Conservation (phyloP, 2,329 filamentous ascomycete genomes). For the Botrytis galanthina region DNA sequence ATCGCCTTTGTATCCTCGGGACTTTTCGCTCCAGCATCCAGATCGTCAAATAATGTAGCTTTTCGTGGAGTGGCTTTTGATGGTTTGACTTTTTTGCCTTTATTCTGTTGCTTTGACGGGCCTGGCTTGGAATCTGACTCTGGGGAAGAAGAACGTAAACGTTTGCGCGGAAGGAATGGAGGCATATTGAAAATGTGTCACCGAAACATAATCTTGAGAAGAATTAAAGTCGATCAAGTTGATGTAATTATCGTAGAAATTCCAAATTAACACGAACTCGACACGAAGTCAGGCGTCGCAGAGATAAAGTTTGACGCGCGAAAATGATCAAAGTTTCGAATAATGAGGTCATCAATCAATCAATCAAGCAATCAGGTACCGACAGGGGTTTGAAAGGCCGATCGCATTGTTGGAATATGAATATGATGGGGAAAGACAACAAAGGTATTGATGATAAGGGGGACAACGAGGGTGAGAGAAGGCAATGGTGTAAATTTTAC, state of each 20-base stretch:
- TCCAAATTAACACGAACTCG: background rate
- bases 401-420: background rate
- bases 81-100: slow-evolving; percentile 28
- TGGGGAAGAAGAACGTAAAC: slow-evolving; percentile 51
- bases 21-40: slow-evolving; percentile 49
- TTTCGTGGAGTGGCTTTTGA: slow-evolving; percentile 45
- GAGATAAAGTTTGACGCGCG: background rate
- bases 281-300: slow-evolving; percentile 10
- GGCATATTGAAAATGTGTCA: slow-evolving; percentile 52
- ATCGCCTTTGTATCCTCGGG: slow-evolving; percentile 45
- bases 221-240: background rate
- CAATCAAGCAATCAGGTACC: background rate
- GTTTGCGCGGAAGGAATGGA: slow-evolving; percentile 66
- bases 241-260: background rate
- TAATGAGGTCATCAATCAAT: slow-evolving; percentile 12
- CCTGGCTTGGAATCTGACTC: slow-evolving; percentile 35
- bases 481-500: background rate
- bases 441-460: background rate
- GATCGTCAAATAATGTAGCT: slow-evolving; percentile 58
- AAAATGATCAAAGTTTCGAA: background rate
- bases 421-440: background rate
- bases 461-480: background rate
- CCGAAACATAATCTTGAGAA: background rate
- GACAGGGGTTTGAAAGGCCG: background rate
- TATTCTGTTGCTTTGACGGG: slow-evolving; percentile 7